These are phyloP conservation scores for Trichoderma atrobrunneum DNA, from an alignment of 2,329 filamentous ascomycete genomes.

Conservation along the genomic window DNA sequence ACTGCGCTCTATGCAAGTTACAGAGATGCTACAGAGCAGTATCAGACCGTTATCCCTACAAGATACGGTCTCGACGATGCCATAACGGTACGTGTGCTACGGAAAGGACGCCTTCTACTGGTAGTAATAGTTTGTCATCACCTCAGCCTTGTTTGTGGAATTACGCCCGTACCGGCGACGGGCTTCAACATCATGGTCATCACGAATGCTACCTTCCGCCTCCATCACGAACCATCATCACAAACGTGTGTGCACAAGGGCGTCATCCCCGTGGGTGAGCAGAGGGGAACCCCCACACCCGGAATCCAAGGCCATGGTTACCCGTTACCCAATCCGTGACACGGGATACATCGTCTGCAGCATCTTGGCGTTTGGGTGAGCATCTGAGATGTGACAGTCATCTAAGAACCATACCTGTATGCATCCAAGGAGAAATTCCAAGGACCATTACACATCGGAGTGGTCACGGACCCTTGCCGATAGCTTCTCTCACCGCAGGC, in stretches of 20 bases:
- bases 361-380: neutral
- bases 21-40: neutral
- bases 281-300: conserved; percentile 10
- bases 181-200: neutral
- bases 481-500: neutral
- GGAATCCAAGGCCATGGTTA: conserved; percentile 16
- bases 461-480: neutral
- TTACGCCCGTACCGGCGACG: neutral
- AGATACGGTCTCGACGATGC: neutral
- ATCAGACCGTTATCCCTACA: neutral
- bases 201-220: neutral
- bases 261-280: neutral
- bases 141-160: neutral
- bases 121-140: neutral
- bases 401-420: neutral
- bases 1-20: neutral
- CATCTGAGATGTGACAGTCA: conserved; percentile 6
- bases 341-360: conserved; percentile 12
- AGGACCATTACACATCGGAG: neutral
- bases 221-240: neutral
- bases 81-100: neutral
- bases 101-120: neutral
- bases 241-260: neutral
- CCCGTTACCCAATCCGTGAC: conserved; percentile 15
- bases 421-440: neutral